Percentiles rank a stretch among this genome's conserved stretches.
Conservation (phyloP, 225 moss, liverwort and hornwort species). For the Physcomitrium patens region DNA sequence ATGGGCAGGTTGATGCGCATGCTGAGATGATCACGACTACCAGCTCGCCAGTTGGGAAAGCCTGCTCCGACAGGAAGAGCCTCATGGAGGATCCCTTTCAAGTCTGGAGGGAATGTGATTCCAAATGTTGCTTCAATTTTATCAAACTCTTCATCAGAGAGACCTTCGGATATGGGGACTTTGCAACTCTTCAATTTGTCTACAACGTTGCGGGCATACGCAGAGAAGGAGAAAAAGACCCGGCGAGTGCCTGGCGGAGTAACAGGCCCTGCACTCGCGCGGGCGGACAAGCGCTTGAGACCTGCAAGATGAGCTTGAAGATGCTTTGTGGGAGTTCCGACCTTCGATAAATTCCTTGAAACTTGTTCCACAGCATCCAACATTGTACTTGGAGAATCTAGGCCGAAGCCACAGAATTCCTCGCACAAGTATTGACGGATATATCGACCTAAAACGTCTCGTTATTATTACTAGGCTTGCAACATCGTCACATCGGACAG, state of each 20-base stretch:
- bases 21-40: slow-evolving; percentile 66
- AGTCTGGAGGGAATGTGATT: slow-evolving; percentile 94
- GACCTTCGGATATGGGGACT: slow-evolving; percentile 79
- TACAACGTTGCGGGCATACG: slow-evolving; percentile 77
- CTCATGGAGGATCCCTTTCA: slow-evolving; percentile 79
- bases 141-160: slow-evolving; percentile 84
- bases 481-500: background rate
- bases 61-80: slow-evolving; percentile 86
- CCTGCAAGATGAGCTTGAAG: slow-evolving; percentile 83
- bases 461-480: background rate
- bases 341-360: slow-evolving; percentile 38
- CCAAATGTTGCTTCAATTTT: slow-evolving; percentile 82
- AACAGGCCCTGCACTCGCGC: slow-evolving; percentile 77
- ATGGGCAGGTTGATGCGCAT: slow-evolving; percentile 81
- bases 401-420: slow-evolving; percentile 17
- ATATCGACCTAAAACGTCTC: slow-evolving; percentile 12
- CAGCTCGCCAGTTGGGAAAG: slow-evolving; percentile 91
- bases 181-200: slow-evolving; percentile 70
- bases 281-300: slow-evolving; percentile 81
- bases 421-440: slow-evolving; percentile 1
- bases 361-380: slow-evolving; percentile 66
- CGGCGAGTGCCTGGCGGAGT: slow-evolving; percentile 70
- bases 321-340: slow-evolving; percentile 49
- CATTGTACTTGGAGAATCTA: slow-evolving; percentile 44
- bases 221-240: slow-evolving; percentile 84